Percentiles rank a stretch among this genome's conserved stretches.
Evolutionary conservation across 2,329 filamentous ascomycete genomes (phyloP).

Genomic region (Bimuria novae-zelandiae): DNA sequence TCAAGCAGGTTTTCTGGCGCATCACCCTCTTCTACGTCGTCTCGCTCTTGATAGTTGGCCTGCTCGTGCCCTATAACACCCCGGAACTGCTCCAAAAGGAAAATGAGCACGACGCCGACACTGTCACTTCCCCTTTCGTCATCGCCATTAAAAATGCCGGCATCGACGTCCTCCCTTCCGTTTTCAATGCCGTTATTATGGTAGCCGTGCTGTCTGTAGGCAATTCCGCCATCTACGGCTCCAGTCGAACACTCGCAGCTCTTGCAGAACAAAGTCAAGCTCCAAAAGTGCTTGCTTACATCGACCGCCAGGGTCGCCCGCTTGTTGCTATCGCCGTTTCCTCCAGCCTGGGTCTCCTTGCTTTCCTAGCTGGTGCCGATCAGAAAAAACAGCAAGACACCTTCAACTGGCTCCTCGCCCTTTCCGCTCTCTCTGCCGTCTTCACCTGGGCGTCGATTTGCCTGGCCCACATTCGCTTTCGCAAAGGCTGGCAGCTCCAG

Average conservation of each 20-base stretch:
- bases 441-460: constrained; percentile 77
- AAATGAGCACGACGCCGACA: constrained; percentile 63
- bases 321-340: constrained; percentile 59
- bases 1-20: constrained; percentile 96
- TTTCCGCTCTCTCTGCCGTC: constrained; percentile 73
- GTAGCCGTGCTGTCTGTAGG: constrained; percentile 88
- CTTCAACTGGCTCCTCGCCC: constrained; percentile 62
- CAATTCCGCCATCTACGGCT: constrained; percentile 90
- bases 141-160: constrained; percentile 87
- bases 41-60: constrained; percentile 76
- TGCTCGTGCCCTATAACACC: constrained; percentile 78
- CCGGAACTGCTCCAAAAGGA: constrained; percentile 62
- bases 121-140: constrained; percentile 85
- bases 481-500: constrained; percentile 63
- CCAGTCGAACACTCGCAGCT: constrained; percentile 85
- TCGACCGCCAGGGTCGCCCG: constrained; percentile 66
- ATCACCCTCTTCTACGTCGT: constrained; percentile 84
- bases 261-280: constrained; percentile 76
- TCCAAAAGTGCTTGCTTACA: constrained; percentile 62
- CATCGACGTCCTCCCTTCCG: constrained; percentile 77
- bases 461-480: constrained; percentile 68
- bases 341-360: constrained; percentile 63
- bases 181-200: constrained; percentile 96
- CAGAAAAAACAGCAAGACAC: constrained; percentile 48
- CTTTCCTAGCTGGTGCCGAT: constrained; percentile 58